phyloP scores from a whole-genome alignment of 352 stramenopile species.

The Globisporangium alternatum region DNA sequence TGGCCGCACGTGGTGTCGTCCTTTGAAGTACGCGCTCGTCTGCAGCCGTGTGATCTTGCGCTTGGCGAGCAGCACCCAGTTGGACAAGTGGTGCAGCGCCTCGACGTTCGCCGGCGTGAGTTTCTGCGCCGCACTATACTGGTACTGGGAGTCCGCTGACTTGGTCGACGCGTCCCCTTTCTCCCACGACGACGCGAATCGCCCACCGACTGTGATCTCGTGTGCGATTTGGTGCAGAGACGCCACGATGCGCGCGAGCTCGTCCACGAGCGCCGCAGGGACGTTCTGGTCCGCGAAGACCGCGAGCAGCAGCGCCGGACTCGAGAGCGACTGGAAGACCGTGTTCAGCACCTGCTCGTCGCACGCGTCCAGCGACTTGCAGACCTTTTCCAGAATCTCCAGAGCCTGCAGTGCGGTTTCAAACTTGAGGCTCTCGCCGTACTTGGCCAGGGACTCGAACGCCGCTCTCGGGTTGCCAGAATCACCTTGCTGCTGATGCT shows the following conservation, averaged over 20 bases:
- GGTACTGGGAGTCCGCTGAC: not conserved
- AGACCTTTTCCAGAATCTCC: conserved; percentile 44
- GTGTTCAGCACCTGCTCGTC: conserved; percentile 21
- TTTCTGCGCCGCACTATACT: conserved; percentile 11
- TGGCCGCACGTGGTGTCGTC: conserved; percentile 20
- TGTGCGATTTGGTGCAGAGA: conserved; percentile 47
- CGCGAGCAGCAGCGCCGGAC: conserved; percentile 66
- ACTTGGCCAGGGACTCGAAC: conserved; percentile 42
- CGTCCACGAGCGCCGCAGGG: conserved; percentile 42
- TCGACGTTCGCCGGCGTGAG: conserved; percentile 71
- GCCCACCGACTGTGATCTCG: conserved; percentile 41
- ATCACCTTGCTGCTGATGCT: not conserved
- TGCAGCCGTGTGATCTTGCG: conserved; percentile 64
- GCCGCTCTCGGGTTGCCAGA: conserved; percentile 26
- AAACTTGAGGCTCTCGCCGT: conserved; percentile 51
- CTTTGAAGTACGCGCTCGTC: conserved; percentile 29
- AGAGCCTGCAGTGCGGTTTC: conserved; percentile 61
- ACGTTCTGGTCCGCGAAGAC: conserved; percentile 37
- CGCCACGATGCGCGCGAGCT: conserved; percentile 55
- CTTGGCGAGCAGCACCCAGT: conserved; percentile 78
- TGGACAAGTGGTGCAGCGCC: conserved; percentile 65
- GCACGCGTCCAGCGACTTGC: conserved; percentile 12
- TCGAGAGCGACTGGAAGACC: conserved; percentile 42
- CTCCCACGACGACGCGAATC: conserved; percentile 25
- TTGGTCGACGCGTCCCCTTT: conserved; percentile 1